These are phyloP conservation scores for Cladochytrium replicatum DNA, from an alignment of 192 early-diverging fungal genomes.

Conservation along the genomic window DNA sequence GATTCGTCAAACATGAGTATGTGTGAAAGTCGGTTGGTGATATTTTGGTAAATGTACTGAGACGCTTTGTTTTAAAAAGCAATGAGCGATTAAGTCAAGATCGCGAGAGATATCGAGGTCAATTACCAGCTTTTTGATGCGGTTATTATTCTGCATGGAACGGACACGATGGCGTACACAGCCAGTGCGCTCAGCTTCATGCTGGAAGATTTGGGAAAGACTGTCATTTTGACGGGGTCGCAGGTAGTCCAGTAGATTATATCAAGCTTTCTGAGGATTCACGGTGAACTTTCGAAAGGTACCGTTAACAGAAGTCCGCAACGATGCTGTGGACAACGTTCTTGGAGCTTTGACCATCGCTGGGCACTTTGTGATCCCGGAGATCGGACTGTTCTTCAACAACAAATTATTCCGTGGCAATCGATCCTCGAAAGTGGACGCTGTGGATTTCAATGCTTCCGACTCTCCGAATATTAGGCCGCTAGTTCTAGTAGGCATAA, in stretches of 20 bases:
- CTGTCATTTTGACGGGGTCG: conserved; percentile 94
- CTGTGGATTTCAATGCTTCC: conserved; percentile 43
- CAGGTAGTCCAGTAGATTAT: conserved; percentile 43
- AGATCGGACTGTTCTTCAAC: conserved; percentile 88
- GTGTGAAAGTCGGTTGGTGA: too few relatives aligned
- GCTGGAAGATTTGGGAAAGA: conserved; percentile 94
- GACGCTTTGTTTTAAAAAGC: too few relatives aligned
- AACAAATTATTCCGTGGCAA: conserved; percentile 92
- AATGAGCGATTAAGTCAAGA: conserved; percentile 82
- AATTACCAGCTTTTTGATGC: conserved; percentile 91
- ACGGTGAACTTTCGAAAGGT: too few relatives aligned
- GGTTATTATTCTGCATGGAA: conserved; percentile 90
- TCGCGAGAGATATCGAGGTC: conserved; percentile 89
- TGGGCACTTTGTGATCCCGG: conserved; percentile 94
- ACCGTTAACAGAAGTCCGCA: conserved; percentile 94
- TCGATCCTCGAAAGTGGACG: conserved; percentile 60
- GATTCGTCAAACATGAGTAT: conserved; percentile 90
- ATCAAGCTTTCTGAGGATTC: too few relatives aligned
- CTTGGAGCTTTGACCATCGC: conserved; percentile 94
- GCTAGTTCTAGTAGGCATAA: conserved; percentile 91
- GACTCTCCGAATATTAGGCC: conserved; percentile 74
- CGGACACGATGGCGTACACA: conserved; percentile 44
- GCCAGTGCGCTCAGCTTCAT: conserved; percentile 75
- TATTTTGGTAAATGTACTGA: too few relatives aligned
- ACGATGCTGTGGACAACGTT: conserved; percentile 96